These are phyloP conservation scores for Daldinia childiae DNA, from an alignment of 495 filamentous ascomycete genomes.

Conservation along the genomic window DNA sequence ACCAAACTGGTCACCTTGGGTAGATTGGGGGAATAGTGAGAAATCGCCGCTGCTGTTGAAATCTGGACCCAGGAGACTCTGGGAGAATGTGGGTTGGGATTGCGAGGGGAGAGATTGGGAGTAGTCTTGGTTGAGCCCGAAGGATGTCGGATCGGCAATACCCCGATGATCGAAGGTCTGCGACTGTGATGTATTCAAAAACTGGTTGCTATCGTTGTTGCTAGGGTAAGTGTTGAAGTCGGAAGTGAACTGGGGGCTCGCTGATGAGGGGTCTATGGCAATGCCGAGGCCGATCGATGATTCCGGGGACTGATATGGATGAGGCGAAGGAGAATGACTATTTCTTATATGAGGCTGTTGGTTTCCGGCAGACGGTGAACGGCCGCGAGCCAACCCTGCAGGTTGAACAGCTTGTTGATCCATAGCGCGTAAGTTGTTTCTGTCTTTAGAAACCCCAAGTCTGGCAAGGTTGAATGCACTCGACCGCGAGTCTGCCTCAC, in stretches of 20 bases:
- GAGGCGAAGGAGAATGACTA: conserved; percentile 59
- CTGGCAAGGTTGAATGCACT: conserved; percentile 45
- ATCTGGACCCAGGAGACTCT: conserved; percentile 52
- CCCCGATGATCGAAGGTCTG: conserved; percentile 50
- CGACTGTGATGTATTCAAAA: conserved; percentile 53
- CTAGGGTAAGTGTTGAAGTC: conserved; percentile 50
- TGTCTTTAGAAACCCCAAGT: conserved; percentile 49
- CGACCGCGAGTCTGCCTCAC: conserved; percentile 45
- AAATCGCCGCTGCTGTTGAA: conserved; percentile 61
- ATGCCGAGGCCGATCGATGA: conserved; percentile 59
- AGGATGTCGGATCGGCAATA: conserved; percentile 48
- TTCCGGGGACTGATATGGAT: conserved; percentile 56
- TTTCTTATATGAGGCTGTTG: conserved; percentile 63
- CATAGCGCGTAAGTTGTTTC: conserved; percentile 51
- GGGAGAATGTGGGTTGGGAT: conserved; percentile 47
- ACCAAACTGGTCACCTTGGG: conserved; percentile 54
- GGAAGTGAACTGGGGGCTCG: conserved; percentile 47
- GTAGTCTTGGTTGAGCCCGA: conserved; percentile 54
- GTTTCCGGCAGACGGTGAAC: conserved; percentile 57
- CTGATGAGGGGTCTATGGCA: conserved; percentile 53
- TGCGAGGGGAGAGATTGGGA: conserved; percentile 50
- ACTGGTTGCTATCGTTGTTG: conserved; percentile 46
- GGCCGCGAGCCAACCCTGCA: conserved; percentile 54
- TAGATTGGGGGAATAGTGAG: conserved; percentile 58
- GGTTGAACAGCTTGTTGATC: conserved; percentile 55